These are phyloP conservation scores for Hypoxylon crocopeplum DNA, from an alignment of 495 filamentous ascomycete species.

Conservation along the genomic window DNA sequence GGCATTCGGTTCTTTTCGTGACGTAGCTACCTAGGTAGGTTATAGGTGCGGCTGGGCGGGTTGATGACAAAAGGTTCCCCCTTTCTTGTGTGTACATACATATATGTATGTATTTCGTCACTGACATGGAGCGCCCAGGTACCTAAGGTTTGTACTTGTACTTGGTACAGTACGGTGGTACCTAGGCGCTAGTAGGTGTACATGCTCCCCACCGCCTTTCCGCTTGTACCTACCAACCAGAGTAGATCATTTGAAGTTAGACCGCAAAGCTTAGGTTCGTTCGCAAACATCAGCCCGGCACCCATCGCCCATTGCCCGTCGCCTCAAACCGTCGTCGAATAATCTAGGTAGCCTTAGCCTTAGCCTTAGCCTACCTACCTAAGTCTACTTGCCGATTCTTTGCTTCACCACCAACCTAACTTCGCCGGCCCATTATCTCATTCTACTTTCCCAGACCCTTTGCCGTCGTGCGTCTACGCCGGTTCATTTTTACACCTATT, in stretches of 20 bases:
- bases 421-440: no score
- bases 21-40: neutral
- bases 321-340: no score
- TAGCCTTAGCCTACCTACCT: no score
- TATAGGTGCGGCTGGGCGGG: no score
- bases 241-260: slow-evolving; percentile 7
- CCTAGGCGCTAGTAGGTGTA: neutral
- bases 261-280: slow-evolving; percentile 17
- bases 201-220: slow-evolving; percentile 24
- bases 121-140: no score
- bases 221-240: slow-evolving; percentile 31
- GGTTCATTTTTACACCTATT: neutral
- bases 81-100: neutral
- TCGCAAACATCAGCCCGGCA: slow-evolving; percentile 33
- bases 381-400: no score
- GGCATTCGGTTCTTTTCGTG: no score
- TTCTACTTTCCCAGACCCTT: no score
- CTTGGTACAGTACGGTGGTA: neutral
- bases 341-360: no score
- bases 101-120: slow-evolving; percentile 27
- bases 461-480: neutral
- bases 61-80: no score
- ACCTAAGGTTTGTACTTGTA: neutral
- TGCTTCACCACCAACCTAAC: no score
- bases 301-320: no score